Base-by-base conservation (phyloP, 2,329 filamentous ascomycete genomes). In the Fusarium nygamai region DNA sequence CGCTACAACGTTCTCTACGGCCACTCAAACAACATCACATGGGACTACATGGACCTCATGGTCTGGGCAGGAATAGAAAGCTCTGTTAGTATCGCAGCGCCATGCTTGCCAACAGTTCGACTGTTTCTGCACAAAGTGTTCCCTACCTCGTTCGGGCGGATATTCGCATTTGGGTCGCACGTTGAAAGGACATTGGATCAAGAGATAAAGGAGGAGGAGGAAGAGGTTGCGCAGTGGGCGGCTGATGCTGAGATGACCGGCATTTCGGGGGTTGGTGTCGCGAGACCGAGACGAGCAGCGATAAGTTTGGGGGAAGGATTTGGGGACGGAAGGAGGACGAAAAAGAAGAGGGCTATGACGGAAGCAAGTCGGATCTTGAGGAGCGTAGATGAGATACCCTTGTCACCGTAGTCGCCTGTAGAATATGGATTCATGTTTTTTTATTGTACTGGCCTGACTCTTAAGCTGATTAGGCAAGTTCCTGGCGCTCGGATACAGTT, bases 21-120 rank as follows among this genome's bases (percentile, higher is more conserved):
- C 6, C 43, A 69, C 7, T 69, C 66, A 0, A 31, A 51, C 6
- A 69, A 69, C 22, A 69, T 69, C 1, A 69, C 64, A 0, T 69
- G 64, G 66, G 66, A 69, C 12, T 69, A 69, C 6, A 69, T 69
- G 66, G 66, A 69, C 5, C 17, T 69, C 0, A 69, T 69, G 64
- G 64, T 69, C 0, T 69, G 66, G 66, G 64, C 66, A 0, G 66
- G 66, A 12, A 69, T 69, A 17, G 64, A 69, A 51, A 69, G 48
- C 9, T 69, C 66, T 0, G 66, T 69, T 6, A 69, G 66, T 6
- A 62, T 69, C 8, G 66, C 66, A 8, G 66, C 66, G 1, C 66
- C 64, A 1, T 69, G 64, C 19, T 17, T 69, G 0, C 67, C 64
- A 1, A 69, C 67, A 3, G 64, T 69, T 16, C 50, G 67, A 17